These are phyloP conservation scores for Claviceps citrina DNA, from an alignment of 2,329 filamentous ascomycete species.

Conservation along the genomic window DNA sequence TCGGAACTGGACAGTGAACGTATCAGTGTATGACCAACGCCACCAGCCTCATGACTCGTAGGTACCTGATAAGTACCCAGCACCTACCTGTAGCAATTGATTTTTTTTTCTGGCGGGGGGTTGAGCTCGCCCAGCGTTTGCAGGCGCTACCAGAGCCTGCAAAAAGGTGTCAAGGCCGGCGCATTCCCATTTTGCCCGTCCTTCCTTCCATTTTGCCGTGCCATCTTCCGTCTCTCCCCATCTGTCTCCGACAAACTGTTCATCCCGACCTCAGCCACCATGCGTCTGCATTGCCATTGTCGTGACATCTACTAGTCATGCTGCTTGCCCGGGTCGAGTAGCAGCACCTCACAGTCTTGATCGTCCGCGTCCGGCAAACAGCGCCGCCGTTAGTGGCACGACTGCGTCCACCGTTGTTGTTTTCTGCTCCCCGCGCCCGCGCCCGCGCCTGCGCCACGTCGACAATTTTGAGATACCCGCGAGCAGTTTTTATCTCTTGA, in stretches of 20 bases:
- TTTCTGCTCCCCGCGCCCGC: conserved; percentile 2
- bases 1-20: too few species aligned
- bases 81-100: too few species aligned
- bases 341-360: not conserved
- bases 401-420: conserved; percentile 1
- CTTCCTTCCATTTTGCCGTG: too few species aligned
- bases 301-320: not conserved
- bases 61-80: too few species aligned
- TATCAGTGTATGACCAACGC: too few species aligned
- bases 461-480: not conserved
- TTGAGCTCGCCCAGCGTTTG: too few species aligned
- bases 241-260: conserved; percentile 5
- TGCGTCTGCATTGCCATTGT: not conserved
- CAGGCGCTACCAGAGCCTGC: not conserved
- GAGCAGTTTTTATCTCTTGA: not conserved
- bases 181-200: conserved; percentile 6
- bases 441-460: conserved; percentile 2
- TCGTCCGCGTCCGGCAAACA: not conserved
- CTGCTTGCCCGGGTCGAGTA: not conserved
- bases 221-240: too few species aligned
- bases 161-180: conserved; percentile 1
- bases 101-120: too few species aligned
- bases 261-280: conserved; percentile 1
- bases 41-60: too few species aligned
- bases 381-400: not conserved